Base-by-base conservation (phyloP, 2,329 filamentous ascomycete species). In the Immersiporthe knoxdaviesiana region DNA sequence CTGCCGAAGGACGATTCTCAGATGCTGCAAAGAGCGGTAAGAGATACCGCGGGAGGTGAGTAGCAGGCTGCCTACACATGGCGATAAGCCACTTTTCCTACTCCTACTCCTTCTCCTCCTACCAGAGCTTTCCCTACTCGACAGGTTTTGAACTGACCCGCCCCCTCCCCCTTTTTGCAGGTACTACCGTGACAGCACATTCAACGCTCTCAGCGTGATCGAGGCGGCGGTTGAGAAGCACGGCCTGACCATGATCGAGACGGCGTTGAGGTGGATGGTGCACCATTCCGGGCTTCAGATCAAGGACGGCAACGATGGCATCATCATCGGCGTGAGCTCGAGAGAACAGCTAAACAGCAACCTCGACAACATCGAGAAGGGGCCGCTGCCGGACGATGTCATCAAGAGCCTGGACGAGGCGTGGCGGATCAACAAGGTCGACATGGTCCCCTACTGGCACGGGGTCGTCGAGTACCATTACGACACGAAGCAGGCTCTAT, bases 321-420 rank as follows among this genome's bases (percentile, higher is more conserved):
- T 90, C 73, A 81, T 90, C 65, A 84, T 90, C 63, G 88, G 88
- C 47, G 83, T 88, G 64, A 88, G 86, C 68, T 87, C 82, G 74
- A 78, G 85, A 62, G 81, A 82, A 65, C 88, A 91, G 78, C 80
- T 90, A 44, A 82, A 85, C 74, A 80, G 82, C 72, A 90, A 90
- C 77, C 79, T 90, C 66, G 79, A 84, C 68, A 81, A 84, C 71
- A 76, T 90, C 39, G 87, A 90, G 77, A 88, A 88, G 85, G 91
- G 92, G 0, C 92, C 92, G 1, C 80, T 97, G 72, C 92, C 92
- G 0, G 87, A 92, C 16, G 92, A 93, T 35, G 90, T 97, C 21
- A 85, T 97, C 12, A 80, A 90, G 76, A 89, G 87, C 24, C 81
- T 97, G 70, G 92, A 97, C 74, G 82, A 91, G 77, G 93, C 92